A percentile compares a stretch with the other conserved stretches of the same genome.
phyloP scores from a whole-genome alignment of 441 rosid species.

The Mallotus repandus region DNA sequence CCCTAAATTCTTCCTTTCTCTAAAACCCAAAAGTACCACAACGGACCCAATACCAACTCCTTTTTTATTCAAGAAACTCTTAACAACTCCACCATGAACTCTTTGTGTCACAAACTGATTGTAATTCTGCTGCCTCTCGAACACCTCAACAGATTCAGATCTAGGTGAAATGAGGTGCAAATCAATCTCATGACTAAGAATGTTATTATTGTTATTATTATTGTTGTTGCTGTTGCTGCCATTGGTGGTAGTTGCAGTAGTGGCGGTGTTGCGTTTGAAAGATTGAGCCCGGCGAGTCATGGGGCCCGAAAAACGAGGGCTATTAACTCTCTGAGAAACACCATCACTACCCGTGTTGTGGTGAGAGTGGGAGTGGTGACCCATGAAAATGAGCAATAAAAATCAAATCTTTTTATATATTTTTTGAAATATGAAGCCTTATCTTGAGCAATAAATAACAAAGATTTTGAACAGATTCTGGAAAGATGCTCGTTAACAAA shows the following conservation, averaged over 20 bases:
- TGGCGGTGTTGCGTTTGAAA: constrained; percentile 60
- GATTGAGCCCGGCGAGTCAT: constrained; percentile 92
- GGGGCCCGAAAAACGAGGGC: constrained; percentile 86
- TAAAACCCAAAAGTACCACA: constrained; percentile 59
- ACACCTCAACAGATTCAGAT: constrained; percentile 55
- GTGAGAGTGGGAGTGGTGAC: constrained; percentile 43
- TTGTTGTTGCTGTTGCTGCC: constrained; percentile 9
- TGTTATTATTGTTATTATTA: background rate
- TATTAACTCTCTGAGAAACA: constrained; percentile 66
- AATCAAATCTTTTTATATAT: background rate
- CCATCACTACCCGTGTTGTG: constrained; percentile 51
- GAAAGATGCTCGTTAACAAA: constrained; percentile 1
- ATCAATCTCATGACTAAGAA: constrained; percentile 62
- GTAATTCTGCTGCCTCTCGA: constrained; percentile 40
- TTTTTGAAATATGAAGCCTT: background rate
- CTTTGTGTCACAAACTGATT: constrained; percentile 44
- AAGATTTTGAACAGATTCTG: background rate
- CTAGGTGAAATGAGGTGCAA: constrained; percentile 63
- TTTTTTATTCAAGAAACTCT: constrained; percentile 49
- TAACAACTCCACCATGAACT: constrained; percentile 37
- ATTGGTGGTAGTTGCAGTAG: constrained; percentile 4
- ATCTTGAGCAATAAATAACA: background rate
- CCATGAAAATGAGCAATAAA: constrained; percentile 31
- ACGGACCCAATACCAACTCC: constrained; percentile 42
- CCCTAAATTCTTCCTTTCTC: constrained; percentile 69